A percentile compares a stretch with the other conserved stretches of the same genome.
Conservation (phyloP, 306 rosid genomes). For the Senna tora region DNA sequence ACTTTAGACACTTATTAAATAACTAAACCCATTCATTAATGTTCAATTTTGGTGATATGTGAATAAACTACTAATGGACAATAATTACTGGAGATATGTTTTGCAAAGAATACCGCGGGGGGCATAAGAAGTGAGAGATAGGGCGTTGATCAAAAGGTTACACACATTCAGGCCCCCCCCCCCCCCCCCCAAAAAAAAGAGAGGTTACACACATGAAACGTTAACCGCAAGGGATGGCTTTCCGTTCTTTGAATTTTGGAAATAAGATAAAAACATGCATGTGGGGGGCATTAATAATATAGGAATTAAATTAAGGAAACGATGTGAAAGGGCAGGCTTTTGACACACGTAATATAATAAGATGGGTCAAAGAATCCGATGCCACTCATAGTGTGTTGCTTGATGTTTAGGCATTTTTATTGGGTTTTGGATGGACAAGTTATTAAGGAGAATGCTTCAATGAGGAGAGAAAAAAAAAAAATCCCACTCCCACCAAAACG, state of each 20-base stretch:
- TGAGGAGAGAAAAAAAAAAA: conserved; percentile 11
- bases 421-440: conserved; percentile 23
- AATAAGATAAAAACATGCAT: conserved; percentile 1
- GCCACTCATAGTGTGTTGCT: conserved; percentile 2
- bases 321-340: background rate
- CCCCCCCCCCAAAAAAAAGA: no score
- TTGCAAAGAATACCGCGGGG: no score
- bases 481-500: conserved; percentile 34
- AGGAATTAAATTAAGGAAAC: background rate
- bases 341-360: conserved; percentile 33
- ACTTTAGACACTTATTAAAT: no score
- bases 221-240: conserved; percentile 23
- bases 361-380: conserved; percentile 46
- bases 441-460: conserved; percentile 20
- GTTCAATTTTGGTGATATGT: no score
- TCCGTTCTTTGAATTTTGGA: background rate
- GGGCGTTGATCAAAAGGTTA: no score
- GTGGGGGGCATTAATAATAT: conserved; percentile 16
- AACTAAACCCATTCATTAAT: no score
- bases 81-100: no score
- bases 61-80: background rate
- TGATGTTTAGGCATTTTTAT: background rate
- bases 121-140: no score
- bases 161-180: no score
- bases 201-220: background rate